Percentiles rank a stretch among this genome's conserved stretches.
Conservation (phyloP, 352 stramenopile species). For the Thalassiosira mediterranea region DNA sequence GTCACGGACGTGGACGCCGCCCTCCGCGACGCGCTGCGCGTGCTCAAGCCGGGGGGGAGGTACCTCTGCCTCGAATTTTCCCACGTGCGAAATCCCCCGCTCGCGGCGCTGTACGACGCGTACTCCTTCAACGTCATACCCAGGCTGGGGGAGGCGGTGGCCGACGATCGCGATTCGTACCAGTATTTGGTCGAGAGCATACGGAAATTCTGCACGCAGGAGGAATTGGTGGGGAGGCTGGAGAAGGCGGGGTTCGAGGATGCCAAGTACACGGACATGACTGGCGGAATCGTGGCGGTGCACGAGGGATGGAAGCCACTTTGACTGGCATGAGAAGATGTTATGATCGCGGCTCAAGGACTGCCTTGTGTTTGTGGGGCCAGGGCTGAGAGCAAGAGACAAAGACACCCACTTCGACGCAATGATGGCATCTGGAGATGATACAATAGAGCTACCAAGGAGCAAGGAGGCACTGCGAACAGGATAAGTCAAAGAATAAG, state of each 20-base stretch:
- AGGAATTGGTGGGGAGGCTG: conserved; percentile 94
- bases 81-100: conserved; percentile 89
- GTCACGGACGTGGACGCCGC: conserved; percentile 93
- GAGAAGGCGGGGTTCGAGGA: conserved; percentile 91
- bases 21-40: conserved; percentile 93
- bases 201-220: conserved; percentile 96
- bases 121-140: conserved; percentile 99
- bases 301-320: conserved; percentile 91
- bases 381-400: too few relatives aligned
- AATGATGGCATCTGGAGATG: too few relatives aligned
- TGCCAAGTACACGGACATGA: conserved; percentile 95
- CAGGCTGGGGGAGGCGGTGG: conserved; percentile 90
- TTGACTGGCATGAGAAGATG: conserved; percentile 27
- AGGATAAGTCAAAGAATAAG: too few relatives aligned
- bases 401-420: too few relatives aligned
- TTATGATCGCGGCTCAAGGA: background rate
- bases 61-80: conserved; percentile 99
- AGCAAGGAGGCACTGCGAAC: too few relatives aligned
- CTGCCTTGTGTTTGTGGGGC: background rate
- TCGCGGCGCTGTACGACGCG: conserved; percentile 93
- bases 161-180: conserved; percentile 95
- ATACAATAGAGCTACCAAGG: too few relatives aligned
- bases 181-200: conserved; percentile 99
- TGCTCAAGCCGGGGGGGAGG: conserved; percentile 94
- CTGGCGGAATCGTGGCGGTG: conserved; percentile 95